A percentile compares a stretch with the other conserved stretches of the same genome.
Conservation (phyloP, 2,329 filamentous ascomycete genomes). For the Myrmaecium sp. region DNA sequence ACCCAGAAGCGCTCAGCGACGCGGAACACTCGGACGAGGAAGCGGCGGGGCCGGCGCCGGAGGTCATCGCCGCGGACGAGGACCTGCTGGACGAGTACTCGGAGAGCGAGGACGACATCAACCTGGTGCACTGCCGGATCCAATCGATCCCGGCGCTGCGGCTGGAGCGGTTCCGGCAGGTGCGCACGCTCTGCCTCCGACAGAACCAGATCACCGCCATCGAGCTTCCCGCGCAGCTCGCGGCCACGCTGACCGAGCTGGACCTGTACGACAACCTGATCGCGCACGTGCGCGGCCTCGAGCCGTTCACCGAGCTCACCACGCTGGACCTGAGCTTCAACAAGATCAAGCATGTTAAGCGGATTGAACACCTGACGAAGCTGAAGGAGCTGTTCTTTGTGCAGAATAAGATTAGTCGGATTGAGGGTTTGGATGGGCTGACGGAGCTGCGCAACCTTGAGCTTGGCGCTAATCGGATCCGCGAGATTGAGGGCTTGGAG, state of each 20-base stretch:
- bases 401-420: slow-evolving; percentile 79
- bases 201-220: slow-evolving; percentile 80
- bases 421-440: slow-evolving; percentile 68
- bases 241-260: slow-evolving; percentile 57
- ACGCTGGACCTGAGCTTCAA: slow-evolving; percentile 91
- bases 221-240: slow-evolving; percentile 52
- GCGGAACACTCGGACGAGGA: slow-evolving; percentile 67
- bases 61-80: slow-evolving; percentile 69
- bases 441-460: slow-evolving; percentile 67
- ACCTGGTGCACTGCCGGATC: slow-evolving; percentile 77
- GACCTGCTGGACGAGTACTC: slow-evolving; percentile 44
- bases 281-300: slow-evolving; percentile 67
- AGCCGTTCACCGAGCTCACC: slow-evolving; percentile 57
- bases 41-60: slow-evolving; percentile 47
- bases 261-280: slow-evolving; percentile 97
- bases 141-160: slow-evolving; percentile 57
- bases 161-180: slow-evolving; percentile 68
- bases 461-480: slow-evolving; percentile 79
- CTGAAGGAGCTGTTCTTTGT: slow-evolving; percentile 81
- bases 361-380: slow-evolving; percentile 58
- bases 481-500: slow-evolving; percentile 63
- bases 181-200: slow-evolving; percentile 74
- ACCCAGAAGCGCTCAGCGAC: slow-evolving; percentile 70
- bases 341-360: slow-evolving; percentile 97
- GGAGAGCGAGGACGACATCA: slow-evolving; percentile 44